Evolutionary conservation across 169 alveolate genomes (phyloP).

Genomic region (Plasmodium adleri): DNA sequence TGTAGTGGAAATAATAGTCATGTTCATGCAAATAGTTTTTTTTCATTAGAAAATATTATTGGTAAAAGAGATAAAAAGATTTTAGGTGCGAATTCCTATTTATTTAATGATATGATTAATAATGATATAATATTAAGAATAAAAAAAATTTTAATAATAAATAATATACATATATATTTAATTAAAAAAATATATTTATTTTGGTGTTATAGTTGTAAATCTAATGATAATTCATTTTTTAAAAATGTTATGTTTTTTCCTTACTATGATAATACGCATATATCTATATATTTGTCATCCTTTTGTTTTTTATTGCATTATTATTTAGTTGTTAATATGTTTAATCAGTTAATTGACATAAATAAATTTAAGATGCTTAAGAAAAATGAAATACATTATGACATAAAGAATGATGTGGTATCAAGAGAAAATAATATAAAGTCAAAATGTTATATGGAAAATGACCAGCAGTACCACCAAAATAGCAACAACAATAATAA

Average conservation of each 20-base stretch:
- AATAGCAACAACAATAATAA: no score
- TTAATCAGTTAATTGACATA: conserved; percentile 33
- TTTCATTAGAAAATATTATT: conserved; percentile 19
- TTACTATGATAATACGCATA: conserved; percentile 35
- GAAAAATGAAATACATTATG: no score
- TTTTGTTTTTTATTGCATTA: conserved; percentile 49
- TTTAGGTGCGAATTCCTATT: background rate
- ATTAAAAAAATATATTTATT: conserved; percentile 44
- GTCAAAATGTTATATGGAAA: no score
- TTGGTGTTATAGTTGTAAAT: conserved; percentile 35
- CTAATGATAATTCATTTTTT: conserved; percentile 26
- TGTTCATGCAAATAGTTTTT: background rate
- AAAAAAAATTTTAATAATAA: conserved; percentile 29
- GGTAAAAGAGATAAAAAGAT: conserved; percentile 15
- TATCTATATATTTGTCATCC: conserved; percentile 46
- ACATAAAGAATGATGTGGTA: no score
- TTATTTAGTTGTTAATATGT: conserved; percentile 45
- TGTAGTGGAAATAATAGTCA: background rate
- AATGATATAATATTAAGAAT: conserved; percentile 24
- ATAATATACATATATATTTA: conserved; percentile 56
- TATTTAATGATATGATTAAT: conserved; percentile 4
- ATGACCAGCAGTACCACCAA: no score
- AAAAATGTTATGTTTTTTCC: conserved; percentile 39
- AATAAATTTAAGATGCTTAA: background rate
- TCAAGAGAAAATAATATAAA: no score